Base-by-base conservation (phyloP, 2,329 filamentous ascomycete species). In the Claviceps sp. region DNA sequence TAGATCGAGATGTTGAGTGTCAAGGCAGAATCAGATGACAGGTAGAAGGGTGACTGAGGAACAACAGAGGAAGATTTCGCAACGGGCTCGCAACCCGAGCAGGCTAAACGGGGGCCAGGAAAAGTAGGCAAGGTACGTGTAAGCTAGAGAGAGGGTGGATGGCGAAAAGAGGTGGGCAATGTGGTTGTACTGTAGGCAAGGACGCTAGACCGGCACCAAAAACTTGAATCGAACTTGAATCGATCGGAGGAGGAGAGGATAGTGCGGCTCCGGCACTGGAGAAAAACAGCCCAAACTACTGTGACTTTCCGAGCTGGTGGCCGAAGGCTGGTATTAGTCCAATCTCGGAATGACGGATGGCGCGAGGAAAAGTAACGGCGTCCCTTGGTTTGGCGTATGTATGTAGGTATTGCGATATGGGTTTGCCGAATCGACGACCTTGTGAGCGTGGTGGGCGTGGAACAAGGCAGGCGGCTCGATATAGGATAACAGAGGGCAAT, bases 171-270 rank as follows among this genome's bases (percentile, higher is more conserved):
- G 49, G 46, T 45, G 49, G 47, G 52, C 49, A 49, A 49, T 51
- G 52, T 34, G 9, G 29, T 34, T 34, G 29, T 34, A 34, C 49
- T 51, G 42, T 42, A 51, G 44, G 46, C 49, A 53, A 53, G 49
- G 46, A 51, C 49, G 52, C 44, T 43, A 45, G 23, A 50, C 22
- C 17, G 49, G 36, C 47, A 51, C 47, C 38, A 29, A 45, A 47
- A 46, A 23, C 40, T 20, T 23, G 49, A 51, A 40, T 51, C 48
- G 51, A 46, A 44, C 40, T 39, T 23, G 49, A 51, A 40, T 51
- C 43, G 44, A 46, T 44, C 29, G 43, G 47, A 46, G 23, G 39
- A 34, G 13, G 16, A 29, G 26, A 20, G 43, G 20, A 26, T 17
- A 45, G 43, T 29, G 43, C 43, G 22, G 43, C 17, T 16, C 45